These are phyloP conservation scores for Geranium incanum DNA, from an alignment of 441 rosid genomes.

Conservation along the genomic window DNA sequence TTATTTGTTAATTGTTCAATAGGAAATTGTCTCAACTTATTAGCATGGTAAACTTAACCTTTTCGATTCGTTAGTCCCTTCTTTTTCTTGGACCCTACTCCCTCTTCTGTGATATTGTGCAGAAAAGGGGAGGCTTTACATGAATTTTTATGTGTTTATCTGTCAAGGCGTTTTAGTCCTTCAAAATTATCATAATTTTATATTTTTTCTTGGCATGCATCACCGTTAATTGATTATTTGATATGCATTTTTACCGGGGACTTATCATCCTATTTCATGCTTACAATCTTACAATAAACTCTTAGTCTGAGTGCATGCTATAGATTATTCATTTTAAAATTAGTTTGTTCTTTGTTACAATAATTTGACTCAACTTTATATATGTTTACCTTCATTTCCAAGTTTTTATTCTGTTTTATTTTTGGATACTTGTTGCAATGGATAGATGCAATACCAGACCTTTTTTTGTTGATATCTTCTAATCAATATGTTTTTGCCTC, in stretches of 20 bases:
- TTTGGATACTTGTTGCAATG: not conserved
- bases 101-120: not conserved
- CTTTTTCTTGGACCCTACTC: not conserved
- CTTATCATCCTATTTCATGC: not conserved
- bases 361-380: not conserved
- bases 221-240: not conserved
- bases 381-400: not conserved
- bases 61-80: not conserved
- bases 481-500: not conserved
- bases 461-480: not conserved
- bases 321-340: too few species aligned
- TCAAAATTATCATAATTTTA: not conserved
- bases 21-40: not conserved
- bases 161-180: not conserved
- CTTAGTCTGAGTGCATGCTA: not conserved
- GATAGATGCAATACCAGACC: not conserved
- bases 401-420: not conserved
- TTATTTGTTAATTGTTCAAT: not conserved
- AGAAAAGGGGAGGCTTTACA: not conserved
- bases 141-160: not conserved
- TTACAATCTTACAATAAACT: not conserved
- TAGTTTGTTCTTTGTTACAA: not conserved
- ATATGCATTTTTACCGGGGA: not conserved
- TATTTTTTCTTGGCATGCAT: not conserved
- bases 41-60: not conserved